Evolutionary conservation across 371 early-diverging fungal species (phyloP).

Genomic region (Zychaea mexicana): DNA sequence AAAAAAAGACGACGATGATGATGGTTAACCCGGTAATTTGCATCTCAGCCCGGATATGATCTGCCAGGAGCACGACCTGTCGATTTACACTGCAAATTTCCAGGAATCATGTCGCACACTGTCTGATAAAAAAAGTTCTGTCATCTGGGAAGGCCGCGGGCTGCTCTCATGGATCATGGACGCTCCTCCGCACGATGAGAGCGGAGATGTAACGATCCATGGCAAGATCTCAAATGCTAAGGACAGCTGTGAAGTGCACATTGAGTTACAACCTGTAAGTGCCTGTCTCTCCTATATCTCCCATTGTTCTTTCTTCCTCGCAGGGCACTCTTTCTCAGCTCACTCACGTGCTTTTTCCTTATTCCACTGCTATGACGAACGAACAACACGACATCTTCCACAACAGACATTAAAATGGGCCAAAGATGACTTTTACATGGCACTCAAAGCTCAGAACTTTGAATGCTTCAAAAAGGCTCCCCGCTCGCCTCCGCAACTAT

Average conservation of each 20-base stretch:
- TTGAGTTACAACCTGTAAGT: slow-evolving; percentile 48
- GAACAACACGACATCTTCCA: background rate
- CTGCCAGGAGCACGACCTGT: slow-evolving; percentile 47
- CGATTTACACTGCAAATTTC: slow-evolving; percentile 48
- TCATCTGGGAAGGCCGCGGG: slow-evolving; percentile 53
- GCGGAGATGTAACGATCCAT: slow-evolving; percentile 17
- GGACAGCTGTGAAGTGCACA: slow-evolving; percentile 22
- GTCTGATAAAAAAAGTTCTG: slow-evolving; percentile 11
- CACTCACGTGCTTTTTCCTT: slow-evolving; percentile 9
- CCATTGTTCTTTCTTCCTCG: slow-evolving; percentile 1
- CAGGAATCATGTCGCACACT: slow-evolving; percentile 32
- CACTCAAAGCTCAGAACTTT: slow-evolving; percentile 35
- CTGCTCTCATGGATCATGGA: slow-evolving; percentile 44
- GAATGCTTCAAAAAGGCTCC: slow-evolving; percentile 27
- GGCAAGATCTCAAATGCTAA: slow-evolving; percentile 25
- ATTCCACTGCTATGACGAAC: no score
- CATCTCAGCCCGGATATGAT: slow-evolving; percentile 46
- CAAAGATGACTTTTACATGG: slow-evolving; percentile 46
- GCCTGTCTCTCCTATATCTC: background rate
- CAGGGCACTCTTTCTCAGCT: background rate
- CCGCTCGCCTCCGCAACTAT: slow-evolving; percentile 20
- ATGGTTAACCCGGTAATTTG: slow-evolving; percentile 6
- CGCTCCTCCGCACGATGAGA: slow-evolving; percentile 9
- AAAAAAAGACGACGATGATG: background rate
- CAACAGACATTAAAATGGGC: slow-evolving; percentile 40